Evolutionary conservation across 1,139 yeast species (phyloP).

Genomic region (Pichia sp.): DNA sequence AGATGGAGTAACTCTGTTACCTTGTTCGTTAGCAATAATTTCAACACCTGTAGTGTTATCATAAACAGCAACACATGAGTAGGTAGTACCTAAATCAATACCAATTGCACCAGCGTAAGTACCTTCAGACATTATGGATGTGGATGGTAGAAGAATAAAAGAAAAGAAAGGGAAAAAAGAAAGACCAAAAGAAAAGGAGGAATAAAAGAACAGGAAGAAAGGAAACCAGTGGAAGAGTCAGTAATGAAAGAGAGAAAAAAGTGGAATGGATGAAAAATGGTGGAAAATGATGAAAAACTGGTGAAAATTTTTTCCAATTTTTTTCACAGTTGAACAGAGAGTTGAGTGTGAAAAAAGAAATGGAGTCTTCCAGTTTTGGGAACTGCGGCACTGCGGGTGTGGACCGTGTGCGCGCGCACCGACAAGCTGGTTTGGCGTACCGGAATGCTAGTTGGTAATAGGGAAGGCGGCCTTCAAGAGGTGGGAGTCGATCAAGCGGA

Average conservation of each 20-base stretch:
- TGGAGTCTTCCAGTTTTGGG: no score
- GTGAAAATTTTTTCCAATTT: neutral
- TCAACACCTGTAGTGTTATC: slow-evolving; percentile 61
- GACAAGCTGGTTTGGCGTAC: no score
- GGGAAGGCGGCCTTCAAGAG: neutral
- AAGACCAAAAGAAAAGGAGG: neutral
- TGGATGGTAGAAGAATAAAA: slow-evolving; percentile 1
- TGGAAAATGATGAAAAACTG: neutral
- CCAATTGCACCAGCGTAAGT: slow-evolving; percentile 98
- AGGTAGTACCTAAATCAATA: slow-evolving; percentile 98
- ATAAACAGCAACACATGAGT: slow-evolving; percentile 97
- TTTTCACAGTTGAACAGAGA: no score
- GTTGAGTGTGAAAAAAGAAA: neutral
- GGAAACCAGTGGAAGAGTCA: neutral
- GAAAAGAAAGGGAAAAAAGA: neutral
- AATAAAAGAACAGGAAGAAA: neutral
- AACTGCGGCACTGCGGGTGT: neutral
- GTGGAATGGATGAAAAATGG: neutral
- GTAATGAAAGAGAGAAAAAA: neutral
- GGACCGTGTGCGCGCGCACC: neutral
- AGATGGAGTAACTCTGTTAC: slow-evolving; percentile 98
- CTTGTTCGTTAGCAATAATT: slow-evolving; percentile 97
- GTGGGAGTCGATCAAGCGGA: neutral
- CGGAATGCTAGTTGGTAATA: no score
- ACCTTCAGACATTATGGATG: slow-evolving; percentile 79